phyloP scores from a whole-genome alignment of 2,329 filamentous ascomycete genomes.

The Gnomoniopsis smithogilvyi region DNA sequence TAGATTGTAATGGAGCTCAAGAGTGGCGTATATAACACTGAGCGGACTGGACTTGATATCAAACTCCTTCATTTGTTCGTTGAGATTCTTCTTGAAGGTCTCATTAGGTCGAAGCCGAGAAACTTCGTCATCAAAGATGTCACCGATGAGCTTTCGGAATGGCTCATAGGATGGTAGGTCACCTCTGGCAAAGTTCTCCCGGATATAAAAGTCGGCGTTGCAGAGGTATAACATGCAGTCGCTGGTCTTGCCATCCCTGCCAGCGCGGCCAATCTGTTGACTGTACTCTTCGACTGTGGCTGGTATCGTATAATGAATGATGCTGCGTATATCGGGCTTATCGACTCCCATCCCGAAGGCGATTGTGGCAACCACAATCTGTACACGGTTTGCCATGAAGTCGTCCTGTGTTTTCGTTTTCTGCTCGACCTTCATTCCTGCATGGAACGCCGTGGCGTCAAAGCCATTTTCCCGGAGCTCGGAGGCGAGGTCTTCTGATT shows the following conservation, averaged over 20 bases:
- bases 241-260: constrained; percentile 49
- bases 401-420: constrained; percentile 47
- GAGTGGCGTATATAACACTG: constrained; percentile 53
- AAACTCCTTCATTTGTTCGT: constrained; percentile 42
- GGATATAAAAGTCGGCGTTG: constrained; percentile 53
- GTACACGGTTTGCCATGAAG: constrained; percentile 43
- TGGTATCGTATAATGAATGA: constrained; percentile 50
- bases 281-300: constrained; percentile 54
- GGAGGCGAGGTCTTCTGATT: constrained; percentile 42
- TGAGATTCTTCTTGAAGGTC: constrained; percentile 43
- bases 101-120: constrained; percentile 32
- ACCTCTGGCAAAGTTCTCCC: constrained; percentile 57
- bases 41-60: constrained; percentile 52
- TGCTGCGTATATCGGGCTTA: constrained; percentile 51
- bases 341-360: constrained; percentile 61
- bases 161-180: constrained; percentile 54
- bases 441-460: constrained; percentile 45
- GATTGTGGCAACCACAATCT: constrained; percentile 53
- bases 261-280: constrained; percentile 55
- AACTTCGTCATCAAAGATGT: constrained; percentile 44
- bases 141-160: constrained; percentile 43
- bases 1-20: constrained; percentile 56
- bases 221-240: constrained; percentile 58
- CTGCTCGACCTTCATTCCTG: constrained; percentile 41
- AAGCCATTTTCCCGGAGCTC: constrained; percentile 35